A percentile compares a stretch with the other conserved stretches of the same genome.
These are phyloP conservation scores for Penicillium pancosmium DNA, from an alignment of 495 filamentous ascomycete genomes.

Conservation along the genomic window DNA sequence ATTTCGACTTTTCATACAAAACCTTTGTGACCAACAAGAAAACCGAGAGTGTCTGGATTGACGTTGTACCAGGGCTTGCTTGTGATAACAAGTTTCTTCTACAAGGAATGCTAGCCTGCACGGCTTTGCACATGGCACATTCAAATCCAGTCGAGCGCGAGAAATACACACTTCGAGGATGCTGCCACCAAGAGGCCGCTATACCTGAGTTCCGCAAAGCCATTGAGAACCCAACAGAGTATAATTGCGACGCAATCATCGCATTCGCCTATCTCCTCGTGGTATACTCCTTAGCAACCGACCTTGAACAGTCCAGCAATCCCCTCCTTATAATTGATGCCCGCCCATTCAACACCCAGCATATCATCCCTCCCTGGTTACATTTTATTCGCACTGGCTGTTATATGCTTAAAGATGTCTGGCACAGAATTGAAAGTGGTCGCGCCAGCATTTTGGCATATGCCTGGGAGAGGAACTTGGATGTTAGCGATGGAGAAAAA, in stretches of 20 bases:
- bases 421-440: slow-evolving; percentile 18
- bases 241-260: slow-evolving; percentile 41
- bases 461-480: slow-evolving; percentile 18
- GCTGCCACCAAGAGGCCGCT: slow-evolving; percentile 31
- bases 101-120: slow-evolving; percentile 39
- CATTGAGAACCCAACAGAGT: slow-evolving; percentile 18
- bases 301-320: slow-evolving; percentile 8
- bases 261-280: slow-evolving; percentile 39
- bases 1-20: slow-evolving; percentile 21
- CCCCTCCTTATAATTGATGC: slow-evolving; percentile 18
- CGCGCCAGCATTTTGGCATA: slow-evolving; percentile 11
- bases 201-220: slow-evolving; percentile 35
- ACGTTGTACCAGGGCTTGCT: slow-evolving; percentile 27
- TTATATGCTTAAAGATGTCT: slow-evolving; percentile 22
- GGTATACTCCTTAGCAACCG: slow-evolving; percentile 29
- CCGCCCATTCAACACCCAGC: background rate
- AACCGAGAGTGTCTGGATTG: slow-evolving; percentile 24
- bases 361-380: slow-evolving; percentile 23
- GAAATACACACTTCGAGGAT: slow-evolving; percentile 25
- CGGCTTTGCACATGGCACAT: slow-evolving; percentile 34
- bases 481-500: slow-evolving; percentile 9
- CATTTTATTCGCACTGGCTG: slow-evolving; percentile 22
- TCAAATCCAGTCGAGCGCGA: slow-evolving; percentile 14
- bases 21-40: slow-evolving; percentile 14
- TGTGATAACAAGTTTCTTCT: slow-evolving; percentile 30